Evolutionary conservation across 176 grass and related monocot species (phyloP), one percentile per base, ranked within the genome.

Genomic region (Triticum timopheevii): DNA sequence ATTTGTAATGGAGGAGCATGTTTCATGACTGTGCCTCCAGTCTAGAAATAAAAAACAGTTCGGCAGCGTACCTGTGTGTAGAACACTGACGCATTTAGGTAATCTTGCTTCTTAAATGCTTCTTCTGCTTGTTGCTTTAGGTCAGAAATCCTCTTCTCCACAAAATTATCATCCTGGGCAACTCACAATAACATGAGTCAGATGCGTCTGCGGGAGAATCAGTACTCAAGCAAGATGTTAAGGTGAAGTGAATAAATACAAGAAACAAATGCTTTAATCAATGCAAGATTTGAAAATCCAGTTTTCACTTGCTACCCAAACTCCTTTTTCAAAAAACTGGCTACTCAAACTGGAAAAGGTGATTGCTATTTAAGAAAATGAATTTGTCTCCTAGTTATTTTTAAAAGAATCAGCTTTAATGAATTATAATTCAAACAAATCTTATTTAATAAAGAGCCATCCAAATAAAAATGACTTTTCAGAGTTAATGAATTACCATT

Each of bases 61-160:
- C 1, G 4, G 3, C 47, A 50, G 13, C 4, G 13, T 16, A 50
- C 47, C 47, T 50, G 13, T 50, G 47, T 50, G 47, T 50, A 61
- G 8, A 59, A n/a, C 6, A 59, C 17, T 8, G 19, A 8, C 9
- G 56, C 56, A 59, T 59, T 59, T 59, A 22, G 20, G 6, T 19
- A 59, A 20, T 59, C 20, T 7, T 59, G 19, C 19, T 22, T 59
- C 56, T 59, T 82, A 77, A 90, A 86, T 75, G 88, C 88, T 45
- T 81, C 83, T 13, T 13, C 47, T 13, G 45, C 78, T 77, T 86
- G 42, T 76, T 13, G 58, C 68, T 86, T 90, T 71, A 90, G 62
- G 59, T 86, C 83, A 61, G 78, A 80, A 17, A 44, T 86, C 67
- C 61, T 76, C 59, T 25, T 42, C 54, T 80, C 74, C 30, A 85